These are phyloP conservation scores for Guadua angustifolia DNA, from an alignment of 176 grass and related monocot species.

Conservation along the genomic window DNA sequence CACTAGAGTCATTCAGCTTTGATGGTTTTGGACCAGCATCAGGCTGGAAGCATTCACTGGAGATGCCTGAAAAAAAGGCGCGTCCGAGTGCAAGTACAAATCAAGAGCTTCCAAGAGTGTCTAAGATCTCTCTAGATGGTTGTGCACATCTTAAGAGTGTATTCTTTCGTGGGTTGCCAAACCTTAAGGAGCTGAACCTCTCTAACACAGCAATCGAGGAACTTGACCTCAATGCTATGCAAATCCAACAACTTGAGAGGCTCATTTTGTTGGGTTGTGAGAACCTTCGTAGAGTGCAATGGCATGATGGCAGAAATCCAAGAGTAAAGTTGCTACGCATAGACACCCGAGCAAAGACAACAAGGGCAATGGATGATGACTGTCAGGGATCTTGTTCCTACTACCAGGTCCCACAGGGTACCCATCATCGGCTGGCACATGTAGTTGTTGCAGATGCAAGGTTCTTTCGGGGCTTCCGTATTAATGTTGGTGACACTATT, in stretches of 20 bases:
- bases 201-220: neutral
- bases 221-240: neutral
- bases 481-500: accelerated
- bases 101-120: neutral
- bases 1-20: constrained; percentile 5
- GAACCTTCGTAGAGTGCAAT: neutral
- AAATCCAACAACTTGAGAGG: neutral
- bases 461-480: neutral
- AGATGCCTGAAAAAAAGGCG: neutral
- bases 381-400: neutral
- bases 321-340: neutral
- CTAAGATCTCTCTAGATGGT: neutral
- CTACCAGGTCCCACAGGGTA: neutral
- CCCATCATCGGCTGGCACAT: too few species aligned
- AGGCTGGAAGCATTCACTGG: neutral
- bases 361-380: neutral
- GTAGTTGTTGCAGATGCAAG: neutral
- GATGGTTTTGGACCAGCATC: constrained; percentile 1
- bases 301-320: neutral
- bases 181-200: neutral
- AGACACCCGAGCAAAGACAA: neutral
- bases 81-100: neutral
- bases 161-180: neutral
- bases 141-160: neutral
- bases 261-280: neutral